Base-by-base conservation (phyloP, 1,284 basidiomycete species). In the Abortiporus biennis region DNA sequence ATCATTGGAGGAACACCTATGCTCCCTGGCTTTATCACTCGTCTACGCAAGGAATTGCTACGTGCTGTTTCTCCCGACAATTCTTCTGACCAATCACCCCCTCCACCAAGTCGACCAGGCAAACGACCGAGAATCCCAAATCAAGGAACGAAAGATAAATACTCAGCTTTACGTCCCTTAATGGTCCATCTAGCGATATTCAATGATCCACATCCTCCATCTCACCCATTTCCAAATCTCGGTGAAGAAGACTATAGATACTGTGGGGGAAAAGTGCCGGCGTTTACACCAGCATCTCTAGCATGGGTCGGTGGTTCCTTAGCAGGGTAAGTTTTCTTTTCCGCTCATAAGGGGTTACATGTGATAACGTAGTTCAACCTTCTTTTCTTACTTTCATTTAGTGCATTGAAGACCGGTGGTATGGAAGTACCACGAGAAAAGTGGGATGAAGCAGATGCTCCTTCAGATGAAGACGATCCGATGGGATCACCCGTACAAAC, bases 301-400 rank as follows among this genome's bases (percentile, higher is more conserved):
- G 74, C 85, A 0, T 97, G 93, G 92, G 80, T 97, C n/a, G 93
- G 93, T 2, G 93, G 90, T 0, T 92, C 89, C 25, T 63, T 97
- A 12, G 89, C 92, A 2, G 94, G 93, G 85, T 91, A 61, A 52
- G 82, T 67, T 11, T 8, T 37, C 11, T 11, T 29, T 8, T n/a
- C n/a, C 27, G 27, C n/a, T n/a, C n/a, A 6, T 36, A 11, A 22
- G 15, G 38, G 11, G 5, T 21, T 49, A n/a, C 4, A 13, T 36
- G 20, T 32, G 30, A 22, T 15, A 16, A 35, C 33, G 33, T 35
- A 16, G 21, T n/a, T n/a, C n/a, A n/a, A 22, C 32, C 32, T 31
- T 41, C 30, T 15, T 24, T 29, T 9, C 27, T 34, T 42, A 13
- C 33, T 35, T 16, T 38, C n/a, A 15, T 46, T 36, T 51, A 83